These are phyloP conservation scores for Canariomyces notabilis DNA, from an alignment of 2,329 filamentous ascomycete species.

Conservation along the genomic window DNA sequence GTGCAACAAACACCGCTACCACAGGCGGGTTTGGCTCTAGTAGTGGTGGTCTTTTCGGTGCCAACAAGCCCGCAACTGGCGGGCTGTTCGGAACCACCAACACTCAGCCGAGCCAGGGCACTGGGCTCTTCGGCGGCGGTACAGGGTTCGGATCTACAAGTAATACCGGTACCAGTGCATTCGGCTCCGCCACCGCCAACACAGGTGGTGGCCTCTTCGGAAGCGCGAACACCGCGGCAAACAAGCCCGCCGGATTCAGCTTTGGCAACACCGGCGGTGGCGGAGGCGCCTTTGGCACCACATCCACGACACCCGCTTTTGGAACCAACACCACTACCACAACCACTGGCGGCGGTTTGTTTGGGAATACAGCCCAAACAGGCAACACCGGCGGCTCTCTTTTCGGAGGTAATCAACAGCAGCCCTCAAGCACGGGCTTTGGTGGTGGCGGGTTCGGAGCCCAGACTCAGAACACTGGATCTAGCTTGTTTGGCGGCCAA, in stretches of 20 bases:
- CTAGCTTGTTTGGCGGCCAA: slow-evolving; percentile 27
- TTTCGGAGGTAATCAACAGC: slow-evolving; percentile 29
- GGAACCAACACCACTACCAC: slow-evolving; percentile 15
- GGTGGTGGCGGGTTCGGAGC: slow-evolving; percentile 25
- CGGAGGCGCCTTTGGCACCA: slow-evolving; percentile 16
- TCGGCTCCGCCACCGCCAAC: slow-evolving; percentile 14
- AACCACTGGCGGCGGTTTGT: slow-evolving; percentile 32
- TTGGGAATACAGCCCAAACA: slow-evolving; percentile 30
- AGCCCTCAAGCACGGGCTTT: slow-evolving; percentile 25
- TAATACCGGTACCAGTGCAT: slow-evolving; percentile 11
- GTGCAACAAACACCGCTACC: slow-evolving; percentile 21
- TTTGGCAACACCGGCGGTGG: slow-evolving; percentile 21
- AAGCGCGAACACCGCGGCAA: slow-evolving; percentile 4
- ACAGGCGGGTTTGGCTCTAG: slow-evolving; percentile 37
- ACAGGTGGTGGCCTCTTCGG: slow-evolving; percentile 35
- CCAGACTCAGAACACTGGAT: slow-evolving; percentile 22
- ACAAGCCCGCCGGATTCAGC: slow-evolving; percentile 21
- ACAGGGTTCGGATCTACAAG: slow-evolving; percentile 18
- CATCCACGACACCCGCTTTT: slow-evolving; percentile 16
- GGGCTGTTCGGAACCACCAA: slow-evolving; percentile 40
- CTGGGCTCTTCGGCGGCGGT: slow-evolving; percentile 43
- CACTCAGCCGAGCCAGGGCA: slow-evolving; percentile 20
- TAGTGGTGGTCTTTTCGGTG: slow-evolving; percentile 30
- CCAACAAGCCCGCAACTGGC: slow-evolving; percentile 25
- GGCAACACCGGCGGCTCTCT: slow-evolving; percentile 23